Base-by-base conservation (phyloP, 2,329 filamentous ascomycete genomes). In the Paraphaeosphaeria sporulosa region DNA sequence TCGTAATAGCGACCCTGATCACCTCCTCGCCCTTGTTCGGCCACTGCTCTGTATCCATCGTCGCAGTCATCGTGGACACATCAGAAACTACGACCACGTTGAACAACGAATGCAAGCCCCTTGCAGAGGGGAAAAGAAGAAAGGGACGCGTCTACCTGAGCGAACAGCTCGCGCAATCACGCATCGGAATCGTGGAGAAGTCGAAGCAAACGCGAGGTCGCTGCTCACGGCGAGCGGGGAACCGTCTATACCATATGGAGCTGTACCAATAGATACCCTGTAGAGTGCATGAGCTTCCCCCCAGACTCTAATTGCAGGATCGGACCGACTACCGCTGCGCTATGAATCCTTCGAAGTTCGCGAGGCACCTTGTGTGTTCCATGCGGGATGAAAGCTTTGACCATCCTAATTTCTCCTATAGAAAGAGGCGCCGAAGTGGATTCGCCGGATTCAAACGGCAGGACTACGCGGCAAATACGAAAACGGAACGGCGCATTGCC, bases 11-110 rank as follows among this genome's bases (percentile, higher is more conserved):
- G 21, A 53, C 51, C 23, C 32, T 36, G n/a, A 60, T 56, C 36
- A 64, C 55, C 40, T 62, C 60, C 2, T 15, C 25, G 10, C 54
- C 57, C n/a, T 48, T 57, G 32, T 55, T 58, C 13, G 38, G 21
- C 52, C 50, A 48, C 51, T 47, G 15, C 40, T 62, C 19, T 55
- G 50, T n/a, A 36, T 47, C 12, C 43, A 42, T 17, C 23, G 46
- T 21, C 34, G 50, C 42, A 48, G 38, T 12, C 25, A 46, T 34
- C 38, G 40, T 23, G 23, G 21, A 15, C 4, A 34, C 51, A 44
- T 54, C 7, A 23, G 40, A 27, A 54, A 46, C 10, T 4, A 25
- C 23, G 19, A 23, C 13, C 27, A 15, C 27, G 25, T 21, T n/a
- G n/a, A 17, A 10, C 17, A 43, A 19, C 21, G 19, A 44, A 25